Conservation (phyloP, 257 asterid species). For the Solanum chaucha region DNA sequence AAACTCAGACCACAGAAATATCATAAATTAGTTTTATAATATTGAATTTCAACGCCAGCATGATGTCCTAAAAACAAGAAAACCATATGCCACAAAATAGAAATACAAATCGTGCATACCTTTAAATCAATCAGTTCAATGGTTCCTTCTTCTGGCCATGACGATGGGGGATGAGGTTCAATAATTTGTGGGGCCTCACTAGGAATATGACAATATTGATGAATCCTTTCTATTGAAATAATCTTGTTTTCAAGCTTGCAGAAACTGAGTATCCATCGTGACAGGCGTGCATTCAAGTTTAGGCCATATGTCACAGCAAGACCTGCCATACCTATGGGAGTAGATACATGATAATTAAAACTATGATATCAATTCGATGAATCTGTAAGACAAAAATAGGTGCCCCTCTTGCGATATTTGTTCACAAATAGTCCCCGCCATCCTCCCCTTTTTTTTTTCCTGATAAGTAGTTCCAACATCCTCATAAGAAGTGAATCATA, state of each 20-base stretch:
- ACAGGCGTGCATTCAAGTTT: constrained; percentile 87
- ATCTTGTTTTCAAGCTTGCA: constrained; percentile 99
- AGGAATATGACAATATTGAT: constrained; percentile 86
- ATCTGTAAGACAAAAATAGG: neutral
- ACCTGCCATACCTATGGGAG: constrained; percentile 83
- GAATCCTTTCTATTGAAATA: constrained; percentile 89
- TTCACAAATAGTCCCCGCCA: neutral
- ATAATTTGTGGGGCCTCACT: constrained; percentile 84
- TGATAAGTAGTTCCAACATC: neutral
- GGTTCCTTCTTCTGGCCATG: constrained; percentile 88
- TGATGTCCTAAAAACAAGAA: neutral
- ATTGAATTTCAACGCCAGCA: neutral
- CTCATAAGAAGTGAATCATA: neutral
- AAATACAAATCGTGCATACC: constrained; percentile 31
- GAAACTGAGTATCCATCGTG: constrained; percentile 97
- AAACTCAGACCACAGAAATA: neutral
- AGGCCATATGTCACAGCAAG: constrained; percentile 97
- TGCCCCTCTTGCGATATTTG: neutral
- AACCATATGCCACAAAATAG: neutral
- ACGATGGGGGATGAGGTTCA: constrained; percentile 59
- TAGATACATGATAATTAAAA: constrained; percentile 1
- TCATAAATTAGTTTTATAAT: neutral
- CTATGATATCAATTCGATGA: neutral
- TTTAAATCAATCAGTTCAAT: constrained; percentile 77
- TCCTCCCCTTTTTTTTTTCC: neutral